phyloP scores from a whole-genome alignment of 768 basidiomycete species.

The Arthromyces matolae region DNA sequence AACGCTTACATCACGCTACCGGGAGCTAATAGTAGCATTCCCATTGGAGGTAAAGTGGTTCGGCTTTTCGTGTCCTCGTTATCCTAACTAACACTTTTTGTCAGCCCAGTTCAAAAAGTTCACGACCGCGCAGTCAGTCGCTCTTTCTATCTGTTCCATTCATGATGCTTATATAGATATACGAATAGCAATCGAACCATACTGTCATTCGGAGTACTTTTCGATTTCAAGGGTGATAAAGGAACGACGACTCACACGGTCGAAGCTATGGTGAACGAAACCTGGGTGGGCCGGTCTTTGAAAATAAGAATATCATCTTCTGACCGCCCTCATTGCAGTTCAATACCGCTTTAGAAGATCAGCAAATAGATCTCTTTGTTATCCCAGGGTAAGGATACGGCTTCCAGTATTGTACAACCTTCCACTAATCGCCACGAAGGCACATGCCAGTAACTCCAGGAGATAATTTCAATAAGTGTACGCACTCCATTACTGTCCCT shows the following conservation, averaged over 20 bases:
- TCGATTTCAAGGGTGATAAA: conserved; percentile 65
- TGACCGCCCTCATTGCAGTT: no score
- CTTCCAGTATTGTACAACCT: not conserved
- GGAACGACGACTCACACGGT: conserved; percentile 78
- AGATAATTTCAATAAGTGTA: not conserved
- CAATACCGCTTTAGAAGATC: no score
- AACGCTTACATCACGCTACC: conserved; percentile 79
- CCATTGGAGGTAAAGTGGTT: conserved; percentile 32
- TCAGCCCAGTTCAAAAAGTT: conserved; percentile 66
- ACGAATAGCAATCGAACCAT: conserved; percentile 55
- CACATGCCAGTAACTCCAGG: not conserved
- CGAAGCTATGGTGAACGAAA: conserved; percentile 71
- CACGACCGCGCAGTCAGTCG: conserved; percentile 60
- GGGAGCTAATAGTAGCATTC: conserved; percentile 34
- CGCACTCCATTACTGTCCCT: not conserved
- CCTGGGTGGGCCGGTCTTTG: no score
- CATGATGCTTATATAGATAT: not conserved
- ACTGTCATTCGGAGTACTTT: conserved; percentile 79
- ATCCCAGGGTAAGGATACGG: not conserved
- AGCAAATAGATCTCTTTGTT: not conserved
- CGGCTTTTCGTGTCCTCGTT: not conserved
- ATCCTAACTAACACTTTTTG: not conserved
- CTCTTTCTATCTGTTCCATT: not conserved
- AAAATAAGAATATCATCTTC: no score
- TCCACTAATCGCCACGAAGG: not conserved